Evolutionary conservation across 2,329 filamentous ascomycete species (phyloP).

Genomic region (Ophiostoma novo-ulmi): DNA sequence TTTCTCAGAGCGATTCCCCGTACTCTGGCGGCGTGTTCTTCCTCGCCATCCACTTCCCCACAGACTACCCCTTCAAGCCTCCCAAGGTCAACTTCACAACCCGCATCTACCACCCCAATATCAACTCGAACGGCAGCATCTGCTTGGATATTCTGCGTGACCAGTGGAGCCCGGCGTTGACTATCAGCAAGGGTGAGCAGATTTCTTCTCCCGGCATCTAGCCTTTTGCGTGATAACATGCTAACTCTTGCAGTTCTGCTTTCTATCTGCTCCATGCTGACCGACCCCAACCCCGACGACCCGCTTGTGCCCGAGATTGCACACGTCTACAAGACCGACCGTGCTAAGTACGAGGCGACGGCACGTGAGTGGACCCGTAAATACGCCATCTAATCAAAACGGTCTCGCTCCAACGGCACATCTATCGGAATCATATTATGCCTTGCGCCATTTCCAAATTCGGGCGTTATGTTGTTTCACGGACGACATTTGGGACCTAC

Average conservation of each 20-base stretch:
- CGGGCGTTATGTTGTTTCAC: background rate
- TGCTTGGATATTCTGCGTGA: slow-evolving; percentile 97
- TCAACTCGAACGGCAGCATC: slow-evolving; percentile 99
- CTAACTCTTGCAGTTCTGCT: slow-evolving; percentile 64
- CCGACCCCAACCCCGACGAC: slow-evolving; percentile 98
- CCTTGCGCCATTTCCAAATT: background rate
- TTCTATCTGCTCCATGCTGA: slow-evolving; percentile 99
- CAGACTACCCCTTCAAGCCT: slow-evolving; percentile 99
- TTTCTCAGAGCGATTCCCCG: slow-evolving; percentile 75
- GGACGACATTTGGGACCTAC: background rate
- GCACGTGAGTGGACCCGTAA: slow-evolving; percentile 98
- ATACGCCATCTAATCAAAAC: slow-evolving; percentile 72
- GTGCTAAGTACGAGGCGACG: slow-evolving; percentile 89
- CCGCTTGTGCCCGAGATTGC: slow-evolving; percentile 98
- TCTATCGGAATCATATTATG: background rate
- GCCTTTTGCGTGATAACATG: background rate
- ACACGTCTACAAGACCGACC: slow-evolving; percentile 99
- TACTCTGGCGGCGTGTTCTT: slow-evolving; percentile 99
- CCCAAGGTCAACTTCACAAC: slow-evolving; percentile 99
- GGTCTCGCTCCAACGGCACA: background rate
- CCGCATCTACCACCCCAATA: slow-evolving; percentile 99
- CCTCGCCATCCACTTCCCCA: slow-evolving; percentile 97
- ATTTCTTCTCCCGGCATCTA: background rate
- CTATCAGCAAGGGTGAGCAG: slow-evolving; percentile 87
- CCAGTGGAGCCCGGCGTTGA: slow-evolving; percentile 97